Percentiles rank a stretch among this genome's conserved stretches.
phyloP scores from a whole-genome alignment of 441 rosid species.

The Adansonia grandidieri region DNA sequence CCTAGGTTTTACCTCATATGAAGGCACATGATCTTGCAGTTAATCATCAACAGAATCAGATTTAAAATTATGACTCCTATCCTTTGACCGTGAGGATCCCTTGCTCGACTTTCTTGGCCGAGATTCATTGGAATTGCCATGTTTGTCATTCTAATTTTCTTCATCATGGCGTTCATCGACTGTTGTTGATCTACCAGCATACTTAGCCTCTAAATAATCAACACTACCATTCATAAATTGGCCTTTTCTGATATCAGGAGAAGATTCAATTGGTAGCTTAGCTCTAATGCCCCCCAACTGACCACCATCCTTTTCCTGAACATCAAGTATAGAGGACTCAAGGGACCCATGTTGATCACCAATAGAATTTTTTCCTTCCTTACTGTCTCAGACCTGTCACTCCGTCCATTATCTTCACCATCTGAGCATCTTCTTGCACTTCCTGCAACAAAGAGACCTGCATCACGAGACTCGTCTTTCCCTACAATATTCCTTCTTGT shows the following conservation, averaged over 20 bases:
- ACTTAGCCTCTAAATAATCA: constrained; percentile 45
- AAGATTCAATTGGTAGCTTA: constrained; percentile 45
- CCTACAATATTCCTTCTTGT: constrained; percentile 42
- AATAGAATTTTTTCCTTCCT: constrained; percentile 44
- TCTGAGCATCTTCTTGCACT: constrained; percentile 56
- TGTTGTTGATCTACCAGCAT: constrained; percentile 36
- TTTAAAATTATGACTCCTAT: constrained; percentile 51
- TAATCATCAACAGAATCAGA: constrained; percentile 46
- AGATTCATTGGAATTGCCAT: constrained; percentile 46
- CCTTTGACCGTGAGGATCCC: constrained; percentile 67
- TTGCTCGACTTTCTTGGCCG: constrained; percentile 62
- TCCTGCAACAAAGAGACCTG: constrained; percentile 46
- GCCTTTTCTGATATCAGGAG: constrained; percentile 47
- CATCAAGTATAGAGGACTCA: constrained; percentile 53
- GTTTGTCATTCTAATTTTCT: constrained; percentile 55
- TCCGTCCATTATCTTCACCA: constrained; percentile 66
- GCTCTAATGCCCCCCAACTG: constrained; percentile 48
- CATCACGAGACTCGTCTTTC: constrained; percentile 53
- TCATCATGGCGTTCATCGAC: constrained; percentile 43
- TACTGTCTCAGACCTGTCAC: constrained; percentile 59
- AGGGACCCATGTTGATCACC: constrained; percentile 48
- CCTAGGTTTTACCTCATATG: constrained; percentile 45
- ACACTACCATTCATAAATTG: constrained; percentile 46
- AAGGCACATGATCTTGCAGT: constrained; percentile 39
- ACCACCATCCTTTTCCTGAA: constrained; percentile 51